Evolutionary conservation across 441 rosid genomes (phyloP), one percentile per base, ranked within the genome.

Genomic region (Kokia cookei): DNA sequence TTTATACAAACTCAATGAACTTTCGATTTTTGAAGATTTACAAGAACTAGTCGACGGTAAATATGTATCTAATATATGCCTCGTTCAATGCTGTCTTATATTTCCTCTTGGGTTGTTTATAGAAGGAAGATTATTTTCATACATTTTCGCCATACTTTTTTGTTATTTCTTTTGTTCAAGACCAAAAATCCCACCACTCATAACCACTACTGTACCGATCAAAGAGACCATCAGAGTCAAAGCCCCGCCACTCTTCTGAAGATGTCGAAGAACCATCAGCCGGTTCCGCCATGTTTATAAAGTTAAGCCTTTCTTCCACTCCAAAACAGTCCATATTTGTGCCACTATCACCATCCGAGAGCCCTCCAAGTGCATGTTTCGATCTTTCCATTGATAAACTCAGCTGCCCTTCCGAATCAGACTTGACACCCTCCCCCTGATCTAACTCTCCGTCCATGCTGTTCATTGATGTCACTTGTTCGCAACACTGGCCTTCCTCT

Each of bases 141-240:
- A 42, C 62, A 51, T 53, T 42, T 45, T 13, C 61, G 42, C 50
- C 58, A 3, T 47, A 12, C 63, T 19, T 51, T 48, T 4, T 15
- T 24, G 27, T 9, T 22, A 59, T 57, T 48, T 48, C 35, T 29
- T n/a, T 66, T 27, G 7, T 26, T 87, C 77, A 92, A 74, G 85
- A 84, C 98, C 98, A 90, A 81, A 86, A 89, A 72, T 90, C 97
- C 97, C 95, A 91, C 97, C 97, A 93, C 62, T 87, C 89, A 60
- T 80, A 85, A 42, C 76, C 84, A 72, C 73, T 67, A 53, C 80
- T 85, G 0, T 94, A 83, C 64, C 86, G 91, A 66, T 87, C 78
- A 71, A 91, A 91, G 51, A 89, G 88, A 40, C 65, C 78, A 58
- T 82, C 87, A 10, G 97, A 86, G 35, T 82, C 86, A 58, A 90